Base-by-base conservation (phyloP, 192 early-diverging fungal species). In the Paraglomus brasilianum region DNA sequence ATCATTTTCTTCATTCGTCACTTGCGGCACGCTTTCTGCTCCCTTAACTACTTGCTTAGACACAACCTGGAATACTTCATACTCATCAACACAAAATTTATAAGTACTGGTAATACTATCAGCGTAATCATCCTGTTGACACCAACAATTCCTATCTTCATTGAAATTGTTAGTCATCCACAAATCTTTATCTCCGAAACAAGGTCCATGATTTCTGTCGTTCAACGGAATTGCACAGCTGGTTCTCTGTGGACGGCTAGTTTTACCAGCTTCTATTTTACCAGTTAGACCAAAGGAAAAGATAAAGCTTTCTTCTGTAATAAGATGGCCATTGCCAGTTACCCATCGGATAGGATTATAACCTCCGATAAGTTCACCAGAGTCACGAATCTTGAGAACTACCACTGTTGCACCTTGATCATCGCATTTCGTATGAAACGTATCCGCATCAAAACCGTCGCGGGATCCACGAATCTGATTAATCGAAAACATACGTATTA, bases 301-400 rank as follows among this genome's bases (percentile, higher is more conserved):
- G 13, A 68, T n/a, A 22, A 68, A 68, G 42, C 66, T 68, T 24
- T 22, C 36, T 3, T 6, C 21, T 1, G 40, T 22, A 14, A n/a
- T 52, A 51, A 51, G 15, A 51, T 51, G 41, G 24, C 17, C 49
- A 13, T 6, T n/a, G 7, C 10, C 21, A 1, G 47, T 9, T 43
- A 42, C 19, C 66, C 66, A 68, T 22, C 21, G 21, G n/a, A 53
- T 43, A 9, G 66, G 66, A 68, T 68, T 68, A 68, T 55, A 68
- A 8, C 66, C 66, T 11, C 66, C 66, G 13, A 68, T 11, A 42
- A 68, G 17, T 43, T 44, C 21, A 42, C 44, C 22, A 43, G 17
- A 36, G 11, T 55, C 40, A 8, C 21, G 51, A 9, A 68, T 51
- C 22, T 44, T 52, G 11, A 68, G 24, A 3, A 68, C 17, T 4